These are phyloP conservation scores for Cordyceps sp. DNA, from an alignment of 2,329 filamentous ascomycete species.

Conservation along the genomic window DNA sequence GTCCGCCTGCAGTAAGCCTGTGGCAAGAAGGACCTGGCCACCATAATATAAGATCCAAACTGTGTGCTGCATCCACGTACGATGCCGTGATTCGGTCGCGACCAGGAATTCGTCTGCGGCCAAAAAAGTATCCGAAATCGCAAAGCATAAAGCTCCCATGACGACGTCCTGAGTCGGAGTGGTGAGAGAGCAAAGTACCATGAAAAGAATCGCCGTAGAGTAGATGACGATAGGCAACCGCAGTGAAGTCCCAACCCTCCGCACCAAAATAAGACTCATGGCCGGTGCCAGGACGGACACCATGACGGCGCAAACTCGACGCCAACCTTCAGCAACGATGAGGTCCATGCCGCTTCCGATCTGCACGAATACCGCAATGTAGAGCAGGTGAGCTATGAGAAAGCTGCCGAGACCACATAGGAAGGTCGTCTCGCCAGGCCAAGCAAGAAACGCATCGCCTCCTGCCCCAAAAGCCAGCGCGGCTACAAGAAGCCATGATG, in stretches of 20 bases:
- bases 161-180: slow-evolving; percentile 9
- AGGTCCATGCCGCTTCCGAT: slow-evolving; percentile 2
- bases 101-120: slow-evolving; percentile 16
- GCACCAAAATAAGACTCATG: slow-evolving; percentile 12
- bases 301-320: slow-evolving; percentile 4
- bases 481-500: slow-evolving; percentile 7
- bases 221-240: slow-evolving; percentile 15
- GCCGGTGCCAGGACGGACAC: slow-evolving; percentile 9
- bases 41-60: slow-evolving; percentile 19
- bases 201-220: slow-evolving; percentile 12
- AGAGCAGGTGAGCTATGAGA: slow-evolving; percentile 15
- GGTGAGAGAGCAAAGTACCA: slow-evolving; percentile 15
- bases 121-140: slow-evolving; percentile 15
- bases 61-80: slow-evolving; percentile 13
- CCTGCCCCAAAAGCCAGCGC: slow-evolving; percentile 14
- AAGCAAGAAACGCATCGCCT: slow-evolving; percentile 20
- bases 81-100: slow-evolving; percentile 6
- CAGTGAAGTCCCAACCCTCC: slow-evolving; percentile 8
- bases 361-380: slow-evolving; percentile 12
- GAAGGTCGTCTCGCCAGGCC: slow-evolving; percentile 15
- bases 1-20: no score
- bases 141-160: slow-evolving; percentile 14
- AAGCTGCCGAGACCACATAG: slow-evolving; percentile 17
- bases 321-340: slow-evolving; percentile 4
- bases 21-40: slow-evolving; percentile 16